Conservation (phyloP, 2,329 filamentous ascomycete species). For the Alternaria alternata region DNA sequence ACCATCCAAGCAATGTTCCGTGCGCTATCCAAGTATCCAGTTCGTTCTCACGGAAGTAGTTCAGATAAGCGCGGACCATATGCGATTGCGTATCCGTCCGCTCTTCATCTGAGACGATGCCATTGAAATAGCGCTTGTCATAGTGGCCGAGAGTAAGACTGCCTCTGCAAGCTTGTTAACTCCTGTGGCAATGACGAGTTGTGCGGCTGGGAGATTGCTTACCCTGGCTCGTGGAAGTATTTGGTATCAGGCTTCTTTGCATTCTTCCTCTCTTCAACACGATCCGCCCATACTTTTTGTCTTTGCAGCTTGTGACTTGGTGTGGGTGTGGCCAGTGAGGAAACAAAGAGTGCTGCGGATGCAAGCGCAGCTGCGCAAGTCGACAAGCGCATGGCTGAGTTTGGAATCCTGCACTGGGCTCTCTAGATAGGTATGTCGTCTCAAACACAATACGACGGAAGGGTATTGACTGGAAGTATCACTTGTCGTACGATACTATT, state of each 20-base stretch:
- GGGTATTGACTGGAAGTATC: background rate
- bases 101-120: slow-evolving; percentile 70
- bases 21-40: slow-evolving; percentile 89
- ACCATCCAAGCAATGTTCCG: slow-evolving; percentile 85
- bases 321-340: slow-evolving; percentile 32
- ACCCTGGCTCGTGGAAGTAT: slow-evolving; percentile 53
- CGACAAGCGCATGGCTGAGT: slow-evolving; percentile 37
- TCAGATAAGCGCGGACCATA: slow-evolving; percentile 78
- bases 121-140: slow-evolving; percentile 73
- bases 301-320: background rate
- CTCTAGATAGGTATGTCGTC: background rate
- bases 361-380: slow-evolving; percentile 32
- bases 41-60: slow-evolving; percentile 68
- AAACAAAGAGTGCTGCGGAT: slow-evolving; percentile 28
- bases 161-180: slow-evolving; percentile 32
- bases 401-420: background rate
- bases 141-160: slow-evolving; percentile 73
- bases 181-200: background rate
- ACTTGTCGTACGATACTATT: background rate
- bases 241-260: slow-evolving; percentile 30
- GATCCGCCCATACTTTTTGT: background rate
- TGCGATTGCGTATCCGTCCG: slow-evolving; percentile 71
- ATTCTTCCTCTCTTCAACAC: background rate
- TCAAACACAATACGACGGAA: background rate
- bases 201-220: slow-evolving; percentile 21